These are phyloP conservation scores for Globisporangium cystogenes DNA, from an alignment of 352 stramenopile genomes.

Conservation along the genomic window DNA sequence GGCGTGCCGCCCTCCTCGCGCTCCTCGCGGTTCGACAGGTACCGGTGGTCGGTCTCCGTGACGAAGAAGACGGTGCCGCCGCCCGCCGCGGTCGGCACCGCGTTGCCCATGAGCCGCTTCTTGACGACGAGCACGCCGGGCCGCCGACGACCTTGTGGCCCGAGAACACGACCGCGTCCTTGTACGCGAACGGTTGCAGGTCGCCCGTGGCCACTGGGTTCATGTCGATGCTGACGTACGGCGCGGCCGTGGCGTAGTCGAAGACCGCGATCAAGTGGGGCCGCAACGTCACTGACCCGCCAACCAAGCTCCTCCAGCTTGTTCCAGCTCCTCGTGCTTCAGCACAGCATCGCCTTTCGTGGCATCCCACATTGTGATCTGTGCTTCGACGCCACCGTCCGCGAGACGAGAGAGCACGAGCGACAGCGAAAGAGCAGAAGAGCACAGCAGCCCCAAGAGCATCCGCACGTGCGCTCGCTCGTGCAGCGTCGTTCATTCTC, in stretches of 20 bases:
- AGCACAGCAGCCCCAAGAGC: too few species aligned
- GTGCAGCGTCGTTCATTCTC: too few species aligned
- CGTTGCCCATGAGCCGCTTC: slow-evolving; percentile 69
- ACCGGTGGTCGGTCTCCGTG: slow-evolving; percentile 50
- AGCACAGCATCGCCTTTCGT: too few species aligned
- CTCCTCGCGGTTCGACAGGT: slow-evolving; percentile 65
- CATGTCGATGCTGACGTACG: slow-evolving; percentile 95
- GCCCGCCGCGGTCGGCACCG: slow-evolving; percentile 44
- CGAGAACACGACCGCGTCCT: slow-evolving; percentile 95
- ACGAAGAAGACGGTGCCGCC: slow-evolving; percentile 52
- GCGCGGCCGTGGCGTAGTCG: slow-evolving; percentile 94
- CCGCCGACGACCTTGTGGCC: slow-evolving; percentile 97
- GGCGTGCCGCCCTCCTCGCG: slow-evolving; percentile 96
- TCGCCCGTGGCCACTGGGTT: slow-evolving; percentile 80
- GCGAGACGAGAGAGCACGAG: too few species aligned
- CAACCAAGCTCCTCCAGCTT: too few species aligned
- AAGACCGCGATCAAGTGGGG: slow-evolving; percentile 94
- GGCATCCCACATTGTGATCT: too few species aligned
- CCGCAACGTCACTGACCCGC: too few species aligned
- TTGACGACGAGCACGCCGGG: slow-evolving; percentile 94
- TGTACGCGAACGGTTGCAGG: slow-evolving; percentile 35
- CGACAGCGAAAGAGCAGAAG: too few species aligned
- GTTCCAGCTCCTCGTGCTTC: too few species aligned
- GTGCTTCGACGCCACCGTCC: too few species aligned
- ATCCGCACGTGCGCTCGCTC: too few species aligned